These are phyloP conservation scores for Conoideocrella luteorostrata DNA, from an alignment of 2,329 filamentous ascomycete species.

Conservation along the genomic window DNA sequence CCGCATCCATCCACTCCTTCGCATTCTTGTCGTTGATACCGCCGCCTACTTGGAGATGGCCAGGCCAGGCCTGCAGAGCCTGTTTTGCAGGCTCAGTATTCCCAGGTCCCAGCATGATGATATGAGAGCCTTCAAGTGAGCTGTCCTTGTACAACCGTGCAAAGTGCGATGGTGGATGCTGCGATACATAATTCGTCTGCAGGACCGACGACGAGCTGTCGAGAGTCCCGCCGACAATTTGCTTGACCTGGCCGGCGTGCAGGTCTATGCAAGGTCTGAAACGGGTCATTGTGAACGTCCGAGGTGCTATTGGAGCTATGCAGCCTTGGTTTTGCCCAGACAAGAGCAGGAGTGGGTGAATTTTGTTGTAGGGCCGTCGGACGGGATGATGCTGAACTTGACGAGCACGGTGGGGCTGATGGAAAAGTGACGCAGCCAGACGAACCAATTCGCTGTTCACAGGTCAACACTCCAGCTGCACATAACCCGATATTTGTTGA, in stretches of 20 bases:
- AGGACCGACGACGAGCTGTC: conserved; percentile 59
- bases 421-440: no score
- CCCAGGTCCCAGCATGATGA: conserved; percentile 90
- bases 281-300: conserved; percentile 78
- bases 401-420: no score
- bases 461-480: no score
- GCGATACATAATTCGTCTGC: conserved; percentile 89
- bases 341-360: neutral
- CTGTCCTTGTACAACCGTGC: conserved; percentile 74
- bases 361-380: neutral
- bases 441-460: no score
- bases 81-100: conserved; percentile 76
- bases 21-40: conserved; percentile 86
- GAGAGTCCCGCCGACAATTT: conserved; percentile 94
- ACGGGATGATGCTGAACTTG: neutral
- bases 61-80: conserved; percentile 72
- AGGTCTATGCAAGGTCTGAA: conserved; percentile 97
- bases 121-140: conserved; percentile 72
- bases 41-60: conserved; percentile 82
- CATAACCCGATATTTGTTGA: no score
- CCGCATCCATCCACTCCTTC: conserved; percentile 74
- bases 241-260: conserved; percentile 95
- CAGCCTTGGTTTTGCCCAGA: neutral
- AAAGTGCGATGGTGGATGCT: conserved; percentile 74
- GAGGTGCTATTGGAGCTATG: no score